Base-by-base conservation (phyloP, 345 rosid genomes). In the Brassica carinata region DNA sequence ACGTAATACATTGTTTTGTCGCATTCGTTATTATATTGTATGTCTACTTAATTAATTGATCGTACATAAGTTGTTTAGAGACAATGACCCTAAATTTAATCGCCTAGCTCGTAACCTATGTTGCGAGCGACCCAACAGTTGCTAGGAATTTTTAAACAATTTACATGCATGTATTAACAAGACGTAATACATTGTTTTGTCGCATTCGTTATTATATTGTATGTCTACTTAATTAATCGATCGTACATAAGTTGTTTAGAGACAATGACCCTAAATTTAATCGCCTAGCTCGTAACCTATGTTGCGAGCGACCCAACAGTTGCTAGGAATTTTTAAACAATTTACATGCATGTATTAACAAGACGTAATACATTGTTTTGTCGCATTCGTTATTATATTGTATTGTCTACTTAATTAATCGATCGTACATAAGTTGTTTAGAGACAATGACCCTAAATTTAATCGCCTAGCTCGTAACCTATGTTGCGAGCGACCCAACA, bases 11-110 rank as follows among this genome's bases (percentile, higher is more conserved):
- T 3, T 29, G 31, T 29, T 29, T 29, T 29, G 31, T 29, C 31
- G 31, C 31, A 29, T 29, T 29, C 31, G 4, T 29, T 29, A 29
- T 29, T 29, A 29, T 29, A 29, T 29, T 29, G 31, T 29, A 29
- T 29, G 31, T 0, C 31, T 29, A 29, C 31, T 29, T 29, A 29
- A 5, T 66, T 72, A 55, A 58, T 58, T 26, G 53, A 38, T 30
- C 62, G 30, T 14, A 58, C 78, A 4, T 45, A 11, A 63, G 26
- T 48, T n/a, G 71, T 55, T 43, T 65, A 9, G 48, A 51, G 61
- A 79, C 78, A 73, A 31, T 45, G 64, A 79, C 69, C 82, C 78
- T 73, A 26, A 59, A 66, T 38, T 71, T 57, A 38, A 65, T 65
- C 71, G 1, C 18, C 18, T 78, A 51, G 64, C 76, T 48, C 15